These are phyloP conservation scores for Bipolaris zeicola DNA, from an alignment of 2,329 filamentous ascomycete species.

Conservation along the genomic window DNA sequence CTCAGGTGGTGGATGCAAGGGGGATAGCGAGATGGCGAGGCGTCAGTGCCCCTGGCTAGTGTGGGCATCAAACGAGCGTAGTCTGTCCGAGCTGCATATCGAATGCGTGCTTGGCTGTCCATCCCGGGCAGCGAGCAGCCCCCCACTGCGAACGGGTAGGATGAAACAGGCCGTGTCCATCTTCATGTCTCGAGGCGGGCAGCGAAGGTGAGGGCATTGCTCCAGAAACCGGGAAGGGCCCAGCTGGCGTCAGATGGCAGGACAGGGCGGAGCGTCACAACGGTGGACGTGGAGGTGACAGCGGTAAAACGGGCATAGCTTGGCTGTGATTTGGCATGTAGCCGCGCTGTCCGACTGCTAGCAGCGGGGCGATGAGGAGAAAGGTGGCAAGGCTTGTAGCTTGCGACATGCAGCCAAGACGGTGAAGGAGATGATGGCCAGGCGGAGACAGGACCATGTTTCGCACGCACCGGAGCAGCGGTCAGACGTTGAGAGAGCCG, in stretches of 20 bases:
- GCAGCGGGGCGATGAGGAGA: conserved; percentile 13
- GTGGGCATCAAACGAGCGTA: conserved; percentile 20
- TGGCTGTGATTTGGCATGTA: conserved; percentile 10
- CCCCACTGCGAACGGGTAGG: conserved; percentile 29
- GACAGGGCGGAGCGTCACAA: neutral
- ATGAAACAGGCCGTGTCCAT: conserved; percentile 38
- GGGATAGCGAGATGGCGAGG: conserved; percentile 28
- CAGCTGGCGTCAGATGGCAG: neutral
- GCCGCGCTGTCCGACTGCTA: conserved; percentile 19
- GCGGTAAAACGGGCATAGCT: conserved; percentile 4
- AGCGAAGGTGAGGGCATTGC: no score
- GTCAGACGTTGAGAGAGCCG: conserved; percentile 14
- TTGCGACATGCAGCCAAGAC: conserved; percentile 31
- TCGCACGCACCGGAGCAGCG: conserved; percentile 11
- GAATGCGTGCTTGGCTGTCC: conserved; percentile 30
- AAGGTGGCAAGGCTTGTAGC: conserved; percentile 21
- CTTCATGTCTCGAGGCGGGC: conserved; percentile 27
- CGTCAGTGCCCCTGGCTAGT: conserved; percentile 38
- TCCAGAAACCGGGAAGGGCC: neutral
- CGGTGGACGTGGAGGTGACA: neutral
- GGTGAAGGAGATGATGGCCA: conserved; percentile 21
- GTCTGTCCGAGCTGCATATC: conserved; percentile 30
- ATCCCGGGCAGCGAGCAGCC: conserved; percentile 16
- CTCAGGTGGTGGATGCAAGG: conserved; percentile 26
- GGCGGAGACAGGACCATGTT: neutral